Evolutionary conservation across 352 stramenopile genomes (phyloP).

Genomic region (Pythium rhizo-oryzae): DNA sequence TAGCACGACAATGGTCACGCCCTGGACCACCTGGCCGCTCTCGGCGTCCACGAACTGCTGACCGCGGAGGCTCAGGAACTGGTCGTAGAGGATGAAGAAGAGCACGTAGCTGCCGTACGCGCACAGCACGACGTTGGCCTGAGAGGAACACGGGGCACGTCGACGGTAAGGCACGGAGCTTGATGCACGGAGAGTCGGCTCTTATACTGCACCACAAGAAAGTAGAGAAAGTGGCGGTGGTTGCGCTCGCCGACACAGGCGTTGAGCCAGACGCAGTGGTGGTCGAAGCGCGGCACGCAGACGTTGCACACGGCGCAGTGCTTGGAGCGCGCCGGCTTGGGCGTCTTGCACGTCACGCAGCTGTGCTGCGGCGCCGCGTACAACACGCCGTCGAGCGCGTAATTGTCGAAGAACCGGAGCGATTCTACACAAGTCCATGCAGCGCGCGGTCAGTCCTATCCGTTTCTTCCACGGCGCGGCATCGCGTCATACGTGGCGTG

Average conservation of each 20-base stretch:
- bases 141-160: background rate
- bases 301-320: constrained; percentile 69
- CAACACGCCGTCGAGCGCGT: constrained; percentile 50
- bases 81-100: constrained; percentile 41
- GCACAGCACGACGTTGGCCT: constrained; percentile 58
- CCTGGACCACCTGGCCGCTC: constrained; percentile 39
- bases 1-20: constrained; percentile 48
- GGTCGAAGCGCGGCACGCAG: constrained; percentile 67
- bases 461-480: too few relatives aligned
- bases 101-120: constrained; percentile 58
- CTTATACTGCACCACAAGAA: too few relatives aligned
- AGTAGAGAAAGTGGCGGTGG: constrained; percentile 55
- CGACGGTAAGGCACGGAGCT: background rate
- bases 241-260: constrained; percentile 68
- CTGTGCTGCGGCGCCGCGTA: constrained; percentile 33
- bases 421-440: constrained; percentile 32
- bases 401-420: constrained; percentile 55
- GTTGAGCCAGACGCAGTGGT: constrained; percentile 74
- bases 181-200: constrained; percentile 28
- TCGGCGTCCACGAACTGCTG: constrained; percentile 50
- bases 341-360: constrained; percentile 51
- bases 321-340: constrained; percentile 70
- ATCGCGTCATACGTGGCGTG: constrained; percentile 32
- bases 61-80: constrained; percentile 42
- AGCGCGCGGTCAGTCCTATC: too few relatives aligned